phyloP scores from a whole-genome alignment of 116 monocot genomes.

The Phalaenopsis hybrid region DNA sequence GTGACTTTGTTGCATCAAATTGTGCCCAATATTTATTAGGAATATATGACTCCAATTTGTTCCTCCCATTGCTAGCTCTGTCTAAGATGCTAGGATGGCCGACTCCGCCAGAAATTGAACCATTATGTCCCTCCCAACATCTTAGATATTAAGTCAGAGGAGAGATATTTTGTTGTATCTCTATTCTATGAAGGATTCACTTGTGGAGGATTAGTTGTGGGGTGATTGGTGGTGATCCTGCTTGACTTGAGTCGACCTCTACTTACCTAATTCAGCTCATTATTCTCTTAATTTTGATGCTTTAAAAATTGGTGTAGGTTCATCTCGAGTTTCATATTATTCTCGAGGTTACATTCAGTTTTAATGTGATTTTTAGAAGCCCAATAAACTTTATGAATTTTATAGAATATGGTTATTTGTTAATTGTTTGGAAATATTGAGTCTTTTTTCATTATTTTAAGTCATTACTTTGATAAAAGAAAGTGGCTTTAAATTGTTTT shows the following conservation, averaged over 20 bases:
- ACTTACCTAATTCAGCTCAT: background rate
- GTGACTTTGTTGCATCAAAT: too few species aligned
- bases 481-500: constrained; percentile 12
- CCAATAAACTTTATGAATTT: background rate
- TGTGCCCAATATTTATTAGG: too few species aligned
- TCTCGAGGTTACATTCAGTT: background rate
- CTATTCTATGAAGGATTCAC: background rate
- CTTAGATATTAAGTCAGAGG: too few species aligned
- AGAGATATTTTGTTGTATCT: too few species aligned
- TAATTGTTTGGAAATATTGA: background rate
- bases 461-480: background rate
- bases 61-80: too few species aligned
- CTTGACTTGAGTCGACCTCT: background rate
- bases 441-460: background rate
- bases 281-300: background rate
- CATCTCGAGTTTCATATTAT: background rate
- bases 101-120: too few species aligned
- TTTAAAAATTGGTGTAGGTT: background rate
- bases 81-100: too few species aligned
- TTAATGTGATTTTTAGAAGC: background rate
- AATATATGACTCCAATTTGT: too few species aligned
- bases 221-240: background rate
- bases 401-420: background rate
- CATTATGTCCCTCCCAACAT: too few species aligned
- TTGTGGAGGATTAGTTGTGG: background rate